Base-by-base conservation (phyloP, 2,329 filamentous ascomycete species). In the Colletotrichum spaethianum region DNA sequence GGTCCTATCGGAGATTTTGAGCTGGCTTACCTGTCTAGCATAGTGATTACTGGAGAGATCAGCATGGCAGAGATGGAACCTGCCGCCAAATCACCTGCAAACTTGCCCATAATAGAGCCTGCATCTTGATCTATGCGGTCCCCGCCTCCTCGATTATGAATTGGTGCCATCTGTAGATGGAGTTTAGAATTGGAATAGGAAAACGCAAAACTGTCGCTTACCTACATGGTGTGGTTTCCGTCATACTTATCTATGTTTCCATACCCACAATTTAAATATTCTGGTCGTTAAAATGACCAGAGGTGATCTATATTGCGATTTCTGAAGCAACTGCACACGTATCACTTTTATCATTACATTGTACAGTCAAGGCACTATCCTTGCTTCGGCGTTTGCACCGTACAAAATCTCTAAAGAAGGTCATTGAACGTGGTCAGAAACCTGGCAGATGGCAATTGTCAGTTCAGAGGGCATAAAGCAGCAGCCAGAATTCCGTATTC, bases 41-140 rank as follows among this genome's bases (percentile, higher is more conserved):
- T 66, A 1, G 79, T 76, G 16, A 80, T 75, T 11, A 75, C 65
- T 7, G 79, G 79, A 12, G 79, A 74, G 9, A 80, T 75, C 38
- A 80, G 18, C 2, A 77, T 74, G 52, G 78, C 78, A 33, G 79
- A 80, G 9, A 79, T 38, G 11, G 63, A 73, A 0, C 77, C 78
- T 0, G 78, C 76, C 18, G 75, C 67, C 8, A 78, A n/a, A 28
- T 80, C 78, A 42, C 62, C 72, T 44, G 57, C 48, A 44, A 72
- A 50, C 16, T 61, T 60, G 11, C 66, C 55, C 26, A n/a, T 18
- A 44, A 69, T 38, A 44, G 60, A 46, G 28, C 56, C 48, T 33
- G 70, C 36, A 6, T 65, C 36, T 38, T 40, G 44, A 20, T 28
- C 16, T 9, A 40, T 59, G 55, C 28, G 28, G 33, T 42, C 26